Conservation (phyloP, 2,329 filamentous ascomycete species). For the Knoxdaviesia capensis region DNA sequence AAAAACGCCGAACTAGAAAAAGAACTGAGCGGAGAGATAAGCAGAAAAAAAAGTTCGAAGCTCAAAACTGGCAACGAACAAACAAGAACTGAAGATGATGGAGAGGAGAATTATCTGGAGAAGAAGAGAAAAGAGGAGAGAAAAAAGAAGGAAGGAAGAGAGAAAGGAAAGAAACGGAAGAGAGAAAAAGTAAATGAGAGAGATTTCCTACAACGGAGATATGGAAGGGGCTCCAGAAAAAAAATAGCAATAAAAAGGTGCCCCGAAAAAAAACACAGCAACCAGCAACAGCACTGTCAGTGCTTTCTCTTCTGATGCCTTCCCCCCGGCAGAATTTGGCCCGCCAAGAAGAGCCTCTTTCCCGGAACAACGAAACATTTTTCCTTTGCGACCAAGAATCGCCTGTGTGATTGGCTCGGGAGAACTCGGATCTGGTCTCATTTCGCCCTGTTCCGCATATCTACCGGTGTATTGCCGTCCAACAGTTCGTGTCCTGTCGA, state of each 20-base stretch:
- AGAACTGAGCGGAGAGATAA: constrained; percentile 15
- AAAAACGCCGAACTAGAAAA: constrained; percentile 8
- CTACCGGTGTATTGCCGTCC: too few species aligned
- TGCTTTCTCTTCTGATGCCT: too few species aligned
- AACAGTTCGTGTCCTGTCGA: too few species aligned
- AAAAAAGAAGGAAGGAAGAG: constrained; percentile 1
- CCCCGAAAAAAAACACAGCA: too few species aligned
- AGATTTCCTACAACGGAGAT: too few species aligned
- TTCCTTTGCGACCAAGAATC: too few species aligned
- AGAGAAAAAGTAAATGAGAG: background rate
- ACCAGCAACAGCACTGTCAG: too few species aligned
- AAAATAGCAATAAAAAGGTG: too few species aligned
- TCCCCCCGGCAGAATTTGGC: too few species aligned
- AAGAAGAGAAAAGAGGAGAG: constrained; percentile 1
- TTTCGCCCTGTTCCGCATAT: background rate
- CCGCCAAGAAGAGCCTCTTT: too few species aligned
- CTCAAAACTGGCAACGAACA: constrained; percentile 2
- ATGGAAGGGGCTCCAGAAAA: too few species aligned
- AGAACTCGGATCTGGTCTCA: constrained; percentile 1
- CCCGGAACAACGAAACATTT: too few species aligned
- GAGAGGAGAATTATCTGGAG: constrained; percentile 4
- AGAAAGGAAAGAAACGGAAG: background rate
- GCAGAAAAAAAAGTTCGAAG: constrained; percentile 1
- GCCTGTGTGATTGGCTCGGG: constrained; percentile 2
- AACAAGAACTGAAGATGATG: constrained; percentile 5